Evolutionary conservation across 2,329 filamentous ascomycete genomes (phyloP).

Genomic region (Gremmenia infestans): DNA sequence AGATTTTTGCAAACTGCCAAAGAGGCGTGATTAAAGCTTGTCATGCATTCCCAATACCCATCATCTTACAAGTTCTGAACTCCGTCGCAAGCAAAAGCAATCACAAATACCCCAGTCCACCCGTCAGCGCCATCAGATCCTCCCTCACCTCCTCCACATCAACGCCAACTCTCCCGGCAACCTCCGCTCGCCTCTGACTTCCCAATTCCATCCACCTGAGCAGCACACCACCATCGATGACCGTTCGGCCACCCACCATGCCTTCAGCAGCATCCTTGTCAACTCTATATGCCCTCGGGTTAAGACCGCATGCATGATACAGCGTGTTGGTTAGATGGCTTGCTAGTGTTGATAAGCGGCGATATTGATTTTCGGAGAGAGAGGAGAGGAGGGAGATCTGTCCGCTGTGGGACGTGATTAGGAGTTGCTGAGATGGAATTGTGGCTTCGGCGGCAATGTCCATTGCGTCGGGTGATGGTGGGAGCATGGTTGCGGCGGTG

Average conservation of each 20-base stretch:
- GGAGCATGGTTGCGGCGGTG: conserved; percentile 42
- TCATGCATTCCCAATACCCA: no score
- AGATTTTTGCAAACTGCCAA: not conserved
- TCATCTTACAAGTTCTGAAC: not conserved
- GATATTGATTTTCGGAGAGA: conserved; percentile 74
- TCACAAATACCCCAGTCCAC: conserved; percentile 55
- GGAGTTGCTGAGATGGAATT: conserved; percentile 44
- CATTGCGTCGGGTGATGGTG: conserved; percentile 36
- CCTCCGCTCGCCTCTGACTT: conserved; percentile 65
- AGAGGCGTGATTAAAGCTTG: not conserved
- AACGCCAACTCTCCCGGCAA: conserved; percentile 67
- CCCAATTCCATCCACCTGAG: conserved; percentile 71
- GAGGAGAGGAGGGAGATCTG: conserved; percentile 72
- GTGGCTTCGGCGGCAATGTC: conserved; percentile 27
- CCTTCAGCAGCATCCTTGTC: conserved; percentile 45
- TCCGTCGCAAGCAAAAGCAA: not conserved
- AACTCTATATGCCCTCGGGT: conserved; percentile 73
- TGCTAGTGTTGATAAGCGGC: conserved; percentile 75
- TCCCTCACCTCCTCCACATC: conserved; percentile 62
- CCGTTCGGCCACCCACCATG: conserved; percentile 40
- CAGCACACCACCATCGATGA: conserved; percentile 72
- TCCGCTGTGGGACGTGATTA: conserved; percentile 72
- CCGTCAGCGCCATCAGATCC: conserved; percentile 61
- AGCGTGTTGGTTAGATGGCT: conserved; percentile 74
- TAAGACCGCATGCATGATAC: conserved; percentile 72